Conservation (phyloP, 768 basidiomycete genomes). For the Hebeloma cylindrosporum region DNA sequence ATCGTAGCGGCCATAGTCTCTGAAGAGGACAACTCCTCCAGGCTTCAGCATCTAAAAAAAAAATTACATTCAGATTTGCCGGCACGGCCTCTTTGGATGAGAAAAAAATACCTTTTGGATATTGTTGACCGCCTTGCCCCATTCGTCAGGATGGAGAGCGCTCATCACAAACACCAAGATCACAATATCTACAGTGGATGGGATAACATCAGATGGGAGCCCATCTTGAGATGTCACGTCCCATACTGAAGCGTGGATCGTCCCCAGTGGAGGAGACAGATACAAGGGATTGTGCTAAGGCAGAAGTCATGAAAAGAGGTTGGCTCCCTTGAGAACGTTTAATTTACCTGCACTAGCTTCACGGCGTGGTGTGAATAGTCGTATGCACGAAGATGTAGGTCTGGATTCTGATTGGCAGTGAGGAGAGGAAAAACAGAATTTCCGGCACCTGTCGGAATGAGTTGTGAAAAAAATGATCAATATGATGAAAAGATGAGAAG, state of each 20-base stretch:
- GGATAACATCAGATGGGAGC: constrained; percentile 62
- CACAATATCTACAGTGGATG: constrained; percentile 78
- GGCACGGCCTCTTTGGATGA: neutral
- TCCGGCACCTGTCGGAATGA: constrained; percentile 92
- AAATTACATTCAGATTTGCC: neutral
- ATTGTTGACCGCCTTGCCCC: constrained; percentile 80
- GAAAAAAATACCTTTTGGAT: constrained; percentile 52
- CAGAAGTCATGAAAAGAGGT: constrained; percentile 1
- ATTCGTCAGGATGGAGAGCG: constrained; percentile 92
- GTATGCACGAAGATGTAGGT: constrained; percentile 73
- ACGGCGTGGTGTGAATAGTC: constrained; percentile 92
- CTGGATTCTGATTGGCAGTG: constrained; percentile 77
- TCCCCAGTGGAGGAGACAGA: constrained; percentile 60
- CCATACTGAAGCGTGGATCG: constrained; percentile 84
- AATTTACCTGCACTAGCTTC: constrained; percentile 76
- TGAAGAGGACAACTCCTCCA: constrained; percentile 77
- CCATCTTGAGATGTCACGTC: constrained; percentile 70
- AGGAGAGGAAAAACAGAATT: constrained; percentile 92
- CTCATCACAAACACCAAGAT: constrained; percentile 94
- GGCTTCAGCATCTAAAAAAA: constrained; percentile 80
- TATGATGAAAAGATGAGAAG: neutral
- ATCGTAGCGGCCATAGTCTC: constrained; percentile 95
- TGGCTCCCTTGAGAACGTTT: neutral
- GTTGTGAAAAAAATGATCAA: neutral
- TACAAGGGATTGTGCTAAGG: constrained; percentile 78